Evolutionary conservation across 2,329 filamentous ascomycete species (phyloP), one percentile per base, ranked within the genome.

Genomic region (Gaeumannomyces sp.): DNA sequence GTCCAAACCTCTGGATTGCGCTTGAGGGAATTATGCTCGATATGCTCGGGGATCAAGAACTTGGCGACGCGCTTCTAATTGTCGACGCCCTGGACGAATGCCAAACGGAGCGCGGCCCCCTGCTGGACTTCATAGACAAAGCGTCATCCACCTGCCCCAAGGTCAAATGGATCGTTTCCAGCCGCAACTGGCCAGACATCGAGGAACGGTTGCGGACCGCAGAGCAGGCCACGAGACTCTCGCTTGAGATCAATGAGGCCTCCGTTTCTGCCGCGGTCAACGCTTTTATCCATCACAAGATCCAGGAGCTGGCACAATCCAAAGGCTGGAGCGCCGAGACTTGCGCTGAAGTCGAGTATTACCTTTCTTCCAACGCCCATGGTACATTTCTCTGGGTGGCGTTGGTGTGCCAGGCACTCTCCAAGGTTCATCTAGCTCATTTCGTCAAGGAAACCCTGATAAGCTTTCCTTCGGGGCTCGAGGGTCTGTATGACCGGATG

Each of bases 61-160:
- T 57, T 10, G 53, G 19, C 4, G 53, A 57, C 5, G 53, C 53
- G 11, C 25, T 57, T 27, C 7, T 57, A 2, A 57, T 57, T 57
- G 11, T 58, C 56, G 56, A 58, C 22, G 56, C 56, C 56, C n/a
- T 58, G 22, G 56, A 58, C 6, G 56, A 27, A 16, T 58, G 56
- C 56, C 8, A 58, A 58, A 58, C n/a, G 35, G 35, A 16, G 3
- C 35, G 35, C 13, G 13, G 16, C 16, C 14, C 35, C 4, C 35
- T 38, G 8, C 33, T 33, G 11, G 25, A 57, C 53, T 66, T 79
- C 19, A 73, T 81, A 61, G 60, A 68, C 19, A 64, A 71, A 35
- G 67, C 61, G 0, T 72, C 68, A 22, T 63, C 65, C 0, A 57
- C 19, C 19, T 19, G 57, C 63, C 67, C 53, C 19, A 22, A n/a